Percentiles rank a stretch among this genome's conserved stretches.
phyloP scores from a whole-genome alignment of 257 asterid species.

The Przewalskia tangutica region DNA sequence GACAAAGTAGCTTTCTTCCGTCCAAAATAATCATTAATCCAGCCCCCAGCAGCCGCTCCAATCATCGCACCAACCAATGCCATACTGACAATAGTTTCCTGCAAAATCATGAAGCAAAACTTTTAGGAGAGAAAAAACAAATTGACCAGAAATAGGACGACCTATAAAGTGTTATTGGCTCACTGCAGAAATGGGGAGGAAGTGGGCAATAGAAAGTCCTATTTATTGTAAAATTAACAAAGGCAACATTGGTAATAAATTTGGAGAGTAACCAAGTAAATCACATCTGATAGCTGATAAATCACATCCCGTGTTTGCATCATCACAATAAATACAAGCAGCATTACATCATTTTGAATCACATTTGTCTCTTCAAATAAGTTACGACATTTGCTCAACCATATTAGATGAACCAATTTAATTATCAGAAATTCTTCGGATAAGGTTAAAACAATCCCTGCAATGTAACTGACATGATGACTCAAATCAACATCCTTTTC shows the following conservation, averaged over 20 bases:
- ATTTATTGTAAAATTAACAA: background rate
- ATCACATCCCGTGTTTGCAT: background rate
- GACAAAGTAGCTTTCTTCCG: constrained; percentile 82
- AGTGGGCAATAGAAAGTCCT: background rate
- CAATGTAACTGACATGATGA: background rate
- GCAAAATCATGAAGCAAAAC: constrained; percentile 12
- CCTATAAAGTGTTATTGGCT: background rate
- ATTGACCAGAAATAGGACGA: background rate
- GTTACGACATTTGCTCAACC: background rate
- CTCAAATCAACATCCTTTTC: background rate
- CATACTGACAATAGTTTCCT: constrained; percentile 99
- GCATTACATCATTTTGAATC: background rate
- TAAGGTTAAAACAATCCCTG: background rate
- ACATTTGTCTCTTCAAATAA: background rate
- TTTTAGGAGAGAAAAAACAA: background rate
- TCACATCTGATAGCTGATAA: background rate
- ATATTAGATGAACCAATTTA: background rate
- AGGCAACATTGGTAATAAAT: background rate
- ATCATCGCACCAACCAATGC: constrained; percentile 89
- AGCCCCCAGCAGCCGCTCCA: constrained; percentile 89
- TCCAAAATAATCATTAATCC: constrained; percentile 80
- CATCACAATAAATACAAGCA: background rate
- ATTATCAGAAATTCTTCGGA: background rate
- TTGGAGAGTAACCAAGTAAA: background rate
- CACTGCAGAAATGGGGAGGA: background rate